phyloP scores from a whole-genome alignment of 768 basidiomycete species.

The Boletus eberwhitei region DNA sequence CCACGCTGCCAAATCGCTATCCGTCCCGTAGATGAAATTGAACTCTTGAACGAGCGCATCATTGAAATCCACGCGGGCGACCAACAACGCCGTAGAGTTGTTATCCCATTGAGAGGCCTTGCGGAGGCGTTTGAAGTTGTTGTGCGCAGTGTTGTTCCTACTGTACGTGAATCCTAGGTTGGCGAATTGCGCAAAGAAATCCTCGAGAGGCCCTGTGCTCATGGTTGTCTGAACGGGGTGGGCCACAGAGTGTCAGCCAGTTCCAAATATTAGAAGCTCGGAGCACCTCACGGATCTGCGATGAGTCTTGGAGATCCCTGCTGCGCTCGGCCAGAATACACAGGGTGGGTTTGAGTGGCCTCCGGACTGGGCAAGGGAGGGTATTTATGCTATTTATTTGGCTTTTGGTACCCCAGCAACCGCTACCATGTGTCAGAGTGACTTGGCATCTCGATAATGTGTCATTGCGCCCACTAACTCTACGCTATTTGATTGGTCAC shows the following conservation, averaged over 20 bases:
- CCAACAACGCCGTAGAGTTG: neutral
- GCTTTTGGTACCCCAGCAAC: neutral
- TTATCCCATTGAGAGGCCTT: neutral
- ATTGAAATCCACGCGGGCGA: conserved; percentile 5
- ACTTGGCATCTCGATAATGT: conserved; percentile 3
- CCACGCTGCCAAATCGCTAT: conserved; percentile 20
- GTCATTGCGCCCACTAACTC: neutral
- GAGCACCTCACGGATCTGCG: neutral
- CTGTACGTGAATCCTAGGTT: conserved; percentile 15
- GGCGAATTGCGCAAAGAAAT: conserved; percentile 24
- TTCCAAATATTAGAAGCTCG: too few relatives aligned
- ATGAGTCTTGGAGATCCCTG: neutral
- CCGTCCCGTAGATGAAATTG: conserved; percentile 22
- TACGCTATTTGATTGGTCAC: neutral
- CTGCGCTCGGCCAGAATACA: neutral
- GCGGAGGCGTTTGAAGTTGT: conserved; percentile 20
- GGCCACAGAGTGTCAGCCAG: neutral
- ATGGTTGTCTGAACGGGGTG: neutral
- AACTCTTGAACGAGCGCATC: conserved; percentile 26
- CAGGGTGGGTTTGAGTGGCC: neutral
- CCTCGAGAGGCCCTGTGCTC: conserved; percentile 18
- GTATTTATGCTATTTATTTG: conserved; percentile 2
- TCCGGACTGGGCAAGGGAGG: too few relatives aligned
- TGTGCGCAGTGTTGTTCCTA: conserved; percentile 9
- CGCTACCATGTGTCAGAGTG: neutral